Evolutionary conservation across 805 yeast species (phyloP).

Genomic region (Pichia insulana): DNA sequence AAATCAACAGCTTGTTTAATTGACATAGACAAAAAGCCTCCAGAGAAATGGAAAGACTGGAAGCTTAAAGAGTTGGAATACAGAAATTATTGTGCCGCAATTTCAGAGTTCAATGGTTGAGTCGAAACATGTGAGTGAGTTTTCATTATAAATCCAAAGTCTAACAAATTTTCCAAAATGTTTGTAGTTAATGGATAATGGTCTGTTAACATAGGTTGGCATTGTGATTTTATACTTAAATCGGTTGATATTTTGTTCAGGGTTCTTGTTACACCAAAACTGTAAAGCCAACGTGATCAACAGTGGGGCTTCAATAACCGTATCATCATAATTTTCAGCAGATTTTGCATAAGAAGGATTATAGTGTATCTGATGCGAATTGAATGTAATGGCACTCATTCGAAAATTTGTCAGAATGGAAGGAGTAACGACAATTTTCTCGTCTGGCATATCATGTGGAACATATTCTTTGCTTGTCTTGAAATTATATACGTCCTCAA

Average conservation of each 20-base stretch:
- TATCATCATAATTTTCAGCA: constrained; percentile 50
- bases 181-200: constrained; percentile 21
- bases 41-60: constrained; percentile 39
- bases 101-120: constrained; percentile 9
- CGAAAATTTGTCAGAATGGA: constrained; percentile 41
- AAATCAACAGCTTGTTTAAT: constrained; percentile 24
- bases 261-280: constrained; percentile 26
- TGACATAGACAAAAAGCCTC: constrained; percentile 43
- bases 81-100: constrained; percentile 3
- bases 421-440: constrained; percentile 27
- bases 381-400: constrained; percentile 70
- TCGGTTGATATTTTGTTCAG: constrained; percentile 14
- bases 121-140: constrained; percentile 13
- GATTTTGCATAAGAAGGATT: constrained; percentile 44
- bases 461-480: not conserved
- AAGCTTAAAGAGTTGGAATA: constrained; percentile 19
- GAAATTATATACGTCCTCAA: constrained; percentile 30
- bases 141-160: constrained; percentile 22
- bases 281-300: constrained; percentile 51
- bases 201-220: constrained; percentile 41
- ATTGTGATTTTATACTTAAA: constrained; percentile 41
- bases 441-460: constrained; percentile 14
- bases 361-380: constrained; percentile 79
- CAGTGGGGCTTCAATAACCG: constrained; percentile 78
- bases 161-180: not conserved